Conservation (phyloP, 108 stramenopile species). For the Stephanodiscus triporus region DNA sequence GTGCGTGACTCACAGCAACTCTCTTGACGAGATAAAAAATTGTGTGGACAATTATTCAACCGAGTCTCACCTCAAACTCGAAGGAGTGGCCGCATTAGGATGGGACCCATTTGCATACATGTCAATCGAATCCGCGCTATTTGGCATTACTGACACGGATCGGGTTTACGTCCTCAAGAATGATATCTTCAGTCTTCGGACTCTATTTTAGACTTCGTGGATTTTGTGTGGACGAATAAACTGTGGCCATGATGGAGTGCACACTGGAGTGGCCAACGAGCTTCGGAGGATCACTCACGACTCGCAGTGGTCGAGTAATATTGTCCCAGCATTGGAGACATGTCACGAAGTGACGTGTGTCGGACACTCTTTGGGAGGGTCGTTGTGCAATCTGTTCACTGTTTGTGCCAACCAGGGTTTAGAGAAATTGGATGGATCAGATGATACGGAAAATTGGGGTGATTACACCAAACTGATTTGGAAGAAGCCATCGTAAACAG, state of each 20-base stretch:
- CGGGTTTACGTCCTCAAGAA: slow-evolving; percentile 16
- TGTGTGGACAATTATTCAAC: slow-evolving; percentile 18
- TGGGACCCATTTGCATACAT: slow-evolving; percentile 27
- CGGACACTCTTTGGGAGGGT: slow-evolving; percentile 17
- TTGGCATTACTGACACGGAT: slow-evolving; percentile 9
- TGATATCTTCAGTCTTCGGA: slow-evolving; percentile 26
- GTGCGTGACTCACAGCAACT: slow-evolving; percentile 4
- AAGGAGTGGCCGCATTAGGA: slow-evolving; percentile 11
- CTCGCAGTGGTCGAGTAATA: slow-evolving; percentile 6
- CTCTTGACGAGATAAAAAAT: neutral
- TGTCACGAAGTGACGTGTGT: slow-evolving; percentile 25
- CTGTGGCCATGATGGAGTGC: slow-evolving; percentile 26
- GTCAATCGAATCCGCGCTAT: no score
- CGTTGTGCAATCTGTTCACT: slow-evolving; percentile 21
- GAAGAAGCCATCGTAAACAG: slow-evolving; percentile 7
- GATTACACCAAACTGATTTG: slow-evolving; percentile 15
- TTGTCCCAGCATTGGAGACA: slow-evolving; percentile 18
- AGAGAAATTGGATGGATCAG: slow-evolving; percentile 15
- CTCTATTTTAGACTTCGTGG: neutral
- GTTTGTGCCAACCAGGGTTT: slow-evolving; percentile 18
- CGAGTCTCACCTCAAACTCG: neutral
- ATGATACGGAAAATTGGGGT: slow-evolving; percentile 7
- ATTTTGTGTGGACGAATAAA: slow-evolving; percentile 18
- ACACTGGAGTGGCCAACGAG: slow-evolving; percentile 26
- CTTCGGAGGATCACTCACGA: slow-evolving; percentile 16